Conservation (phyloP, 2,329 filamentous ascomycete genomes). For the Grosmannia serpens region DNA sequence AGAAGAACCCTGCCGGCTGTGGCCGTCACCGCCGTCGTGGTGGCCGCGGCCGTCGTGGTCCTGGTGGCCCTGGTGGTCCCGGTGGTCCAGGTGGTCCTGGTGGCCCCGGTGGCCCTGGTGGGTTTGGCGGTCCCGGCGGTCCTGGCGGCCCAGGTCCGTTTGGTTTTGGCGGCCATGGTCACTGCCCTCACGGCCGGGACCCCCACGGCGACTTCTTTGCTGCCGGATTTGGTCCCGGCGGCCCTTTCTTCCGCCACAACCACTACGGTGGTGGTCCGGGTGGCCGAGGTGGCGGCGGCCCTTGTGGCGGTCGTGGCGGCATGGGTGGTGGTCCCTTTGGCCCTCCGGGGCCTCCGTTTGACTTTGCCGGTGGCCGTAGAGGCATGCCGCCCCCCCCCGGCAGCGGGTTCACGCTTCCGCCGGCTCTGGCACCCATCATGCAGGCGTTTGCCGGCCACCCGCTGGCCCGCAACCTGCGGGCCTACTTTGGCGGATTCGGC, state of each 20-base stretch:
- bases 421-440: conserved; percentile 12
- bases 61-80: neutral
- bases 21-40: conserved; percentile 17
- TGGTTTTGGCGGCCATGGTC: neutral
- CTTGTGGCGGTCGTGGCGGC: neutral
- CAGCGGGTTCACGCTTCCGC: conserved; percentile 21
- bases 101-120: conserved; percentile 9
- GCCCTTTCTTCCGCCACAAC: conserved; percentile 3
- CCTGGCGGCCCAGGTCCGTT: conserved; percentile 9
- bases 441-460: conserved; percentile 29
- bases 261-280: neutral
- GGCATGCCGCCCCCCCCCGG: conserved; percentile 13
- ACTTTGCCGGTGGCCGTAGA: conserved; percentile 7
- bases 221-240: neutral
- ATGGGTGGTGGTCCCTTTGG: neutral
- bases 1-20: conserved; percentile 7
- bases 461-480: conserved; percentile 27
- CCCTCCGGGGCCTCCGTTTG: neutral
- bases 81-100: conserved; percentile 4
- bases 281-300: neutral
- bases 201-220: neutral
- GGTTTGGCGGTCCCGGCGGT: conserved; percentile 5
- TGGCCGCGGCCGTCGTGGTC: conserved; percentile 7
- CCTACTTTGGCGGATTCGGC: conserved; percentile 10
- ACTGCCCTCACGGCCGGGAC: neutral